A percentile compares a stretch with the other conserved stretches of the same genome.
Conservation (phyloP, 768 basidiomycete genomes). For the Lactarius quietus region DNA sequence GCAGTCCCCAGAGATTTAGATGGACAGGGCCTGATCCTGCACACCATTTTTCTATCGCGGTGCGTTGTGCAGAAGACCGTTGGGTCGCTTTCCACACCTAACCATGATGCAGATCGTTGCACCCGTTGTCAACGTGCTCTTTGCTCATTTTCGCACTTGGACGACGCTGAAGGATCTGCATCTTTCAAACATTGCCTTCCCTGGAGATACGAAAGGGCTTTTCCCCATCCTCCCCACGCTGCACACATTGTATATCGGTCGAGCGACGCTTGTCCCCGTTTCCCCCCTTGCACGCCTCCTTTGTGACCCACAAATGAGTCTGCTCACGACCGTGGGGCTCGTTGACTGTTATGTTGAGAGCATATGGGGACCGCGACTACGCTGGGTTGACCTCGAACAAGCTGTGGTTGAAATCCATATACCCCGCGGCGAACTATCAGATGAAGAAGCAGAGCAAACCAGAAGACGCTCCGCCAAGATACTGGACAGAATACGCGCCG, state of each 20-base stretch:
- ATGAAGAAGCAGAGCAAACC: conserved; percentile 4
- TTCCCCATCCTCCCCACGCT: conserved; percentile 40
- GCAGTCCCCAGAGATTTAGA: conserved; percentile 45
- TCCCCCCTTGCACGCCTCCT: conserved; percentile 39
- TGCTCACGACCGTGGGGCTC: conserved; percentile 39
- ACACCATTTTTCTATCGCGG: conserved; percentile 61
- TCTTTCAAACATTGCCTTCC: conserved; percentile 47
- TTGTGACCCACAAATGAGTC: conserved; percentile 25
- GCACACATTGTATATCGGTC: conserved; percentile 45
- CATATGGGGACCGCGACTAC: conserved; percentile 56
- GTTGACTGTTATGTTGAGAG: conserved; percentile 54
- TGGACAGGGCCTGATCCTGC: conserved; percentile 63
- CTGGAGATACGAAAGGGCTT: conserved; percentile 29
- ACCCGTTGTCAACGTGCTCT: conserved; percentile 37
- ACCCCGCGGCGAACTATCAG: conserved; percentile 5
- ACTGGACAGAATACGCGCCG: conserved; percentile 36
- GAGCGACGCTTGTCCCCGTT: conserved; percentile 46
- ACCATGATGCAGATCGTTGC: conserved; percentile 41
- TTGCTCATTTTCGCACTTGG: conserved; percentile 42
- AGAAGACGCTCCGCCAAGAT: conserved; percentile 17
- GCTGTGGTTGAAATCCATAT: conserved; percentile 29
- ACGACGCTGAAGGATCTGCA: conserved; percentile 43
- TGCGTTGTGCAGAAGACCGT: conserved; percentile 32
- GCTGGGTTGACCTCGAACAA: conserved; percentile 46
- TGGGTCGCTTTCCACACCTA: neutral